phyloP scores from a whole-genome alignment of 1,284 basidiomycete species.

The Fomitopsis palustris region DNA sequence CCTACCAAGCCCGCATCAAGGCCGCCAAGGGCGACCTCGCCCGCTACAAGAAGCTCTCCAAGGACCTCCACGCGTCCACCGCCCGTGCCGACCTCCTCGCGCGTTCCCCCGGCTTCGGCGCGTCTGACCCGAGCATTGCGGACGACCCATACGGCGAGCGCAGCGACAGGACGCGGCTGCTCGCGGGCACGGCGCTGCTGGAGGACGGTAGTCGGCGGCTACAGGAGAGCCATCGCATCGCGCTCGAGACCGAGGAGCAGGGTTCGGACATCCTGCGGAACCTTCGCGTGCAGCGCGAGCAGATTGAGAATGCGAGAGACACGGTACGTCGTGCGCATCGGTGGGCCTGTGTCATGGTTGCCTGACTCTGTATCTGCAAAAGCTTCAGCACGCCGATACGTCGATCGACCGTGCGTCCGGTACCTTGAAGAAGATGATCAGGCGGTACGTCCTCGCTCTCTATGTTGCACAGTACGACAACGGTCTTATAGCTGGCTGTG shows the following conservation, averaged over 20 bases:
- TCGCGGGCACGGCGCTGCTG: conserved; percentile 71
- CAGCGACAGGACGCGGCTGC: conserved; percentile 73
- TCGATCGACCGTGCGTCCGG: conserved; percentile 72
- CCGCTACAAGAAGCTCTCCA: conserved; percentile 76
- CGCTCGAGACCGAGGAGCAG: conserved; percentile 94
- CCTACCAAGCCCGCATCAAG: conserved; percentile 72
- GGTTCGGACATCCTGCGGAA: conserved; percentile 91
- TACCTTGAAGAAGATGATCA: conserved; percentile 75
- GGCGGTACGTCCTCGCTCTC: conserved; percentile 46
- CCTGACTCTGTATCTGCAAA: neutral
- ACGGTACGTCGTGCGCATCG: conserved; percentile 46
- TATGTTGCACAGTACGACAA: conserved; percentile 4
- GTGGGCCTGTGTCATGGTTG: neutral
- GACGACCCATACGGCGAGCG: conserved; percentile 75
- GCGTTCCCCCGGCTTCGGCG: conserved; percentile 33
- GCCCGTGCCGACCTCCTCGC: conserved; percentile 58
- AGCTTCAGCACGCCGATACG: conserved; percentile 69
- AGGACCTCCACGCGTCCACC: conserved; percentile 55
- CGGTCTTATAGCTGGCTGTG: conserved; percentile 34
- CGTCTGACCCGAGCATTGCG: conserved; percentile 46
- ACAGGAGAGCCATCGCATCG: conserved; percentile 89
- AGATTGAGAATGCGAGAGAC: conserved; percentile 92
- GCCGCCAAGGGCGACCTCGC: conserved; percentile 71
- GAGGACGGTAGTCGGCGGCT: conserved; percentile 81
- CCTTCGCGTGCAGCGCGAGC: conserved; percentile 87